A percentile compares a stretch with the other conserved stretches of the same genome.
phyloP scores from a whole-genome alignment of 2,329 filamentous ascomycete species.

The Massarina eburnea region DNA sequence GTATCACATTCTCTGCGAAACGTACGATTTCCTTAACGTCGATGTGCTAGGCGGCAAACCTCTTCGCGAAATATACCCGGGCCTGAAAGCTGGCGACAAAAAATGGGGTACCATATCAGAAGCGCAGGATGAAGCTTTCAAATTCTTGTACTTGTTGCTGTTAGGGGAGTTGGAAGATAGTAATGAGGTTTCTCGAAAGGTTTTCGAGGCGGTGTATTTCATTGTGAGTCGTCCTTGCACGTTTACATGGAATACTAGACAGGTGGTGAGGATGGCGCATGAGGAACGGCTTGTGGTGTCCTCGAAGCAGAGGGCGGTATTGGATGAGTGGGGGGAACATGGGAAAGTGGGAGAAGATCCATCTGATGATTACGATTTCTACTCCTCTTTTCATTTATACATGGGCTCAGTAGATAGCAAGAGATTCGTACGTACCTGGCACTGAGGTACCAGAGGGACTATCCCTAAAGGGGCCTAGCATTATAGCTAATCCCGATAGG shows the following conservation, averaged over 20 bases:
- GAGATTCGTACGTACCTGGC: no score
- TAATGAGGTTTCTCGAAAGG: constrained; percentile 19
- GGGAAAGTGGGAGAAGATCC: no score
- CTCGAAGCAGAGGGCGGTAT: constrained; percentile 21
- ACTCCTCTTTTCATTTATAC: no score
- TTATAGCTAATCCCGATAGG: no score
- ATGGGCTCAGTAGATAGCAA: no score
- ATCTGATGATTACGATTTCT: no score
- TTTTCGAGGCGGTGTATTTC: constrained; percentile 26
- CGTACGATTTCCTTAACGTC: constrained; percentile 27
- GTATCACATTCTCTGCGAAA: constrained; percentile 24
- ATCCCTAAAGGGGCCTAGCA: no score
- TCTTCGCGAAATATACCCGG: constrained; percentile 19
- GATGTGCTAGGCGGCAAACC: constrained; percentile 17
- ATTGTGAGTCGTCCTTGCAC: constrained; percentile 26
- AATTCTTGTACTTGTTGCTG: constrained; percentile 24
- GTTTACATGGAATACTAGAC: constrained; percentile 26
- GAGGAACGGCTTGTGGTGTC: constrained; percentile 24
- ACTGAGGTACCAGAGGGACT: no score
- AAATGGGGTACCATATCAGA: no score
- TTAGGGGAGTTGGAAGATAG: constrained; percentile 11
- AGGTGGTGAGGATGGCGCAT: constrained; percentile 20
- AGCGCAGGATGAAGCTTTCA: constrained; percentile 27
- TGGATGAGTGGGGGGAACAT: constrained; percentile 28
- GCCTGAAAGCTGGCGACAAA: constrained; percentile 20